A percentile compares a stretch with the other conserved stretches of the same genome.
These are phyloP conservation scores for Platanus orientalis DNA, from an alignment of 164 flowering plant species.

Conservation along the genomic window DNA sequence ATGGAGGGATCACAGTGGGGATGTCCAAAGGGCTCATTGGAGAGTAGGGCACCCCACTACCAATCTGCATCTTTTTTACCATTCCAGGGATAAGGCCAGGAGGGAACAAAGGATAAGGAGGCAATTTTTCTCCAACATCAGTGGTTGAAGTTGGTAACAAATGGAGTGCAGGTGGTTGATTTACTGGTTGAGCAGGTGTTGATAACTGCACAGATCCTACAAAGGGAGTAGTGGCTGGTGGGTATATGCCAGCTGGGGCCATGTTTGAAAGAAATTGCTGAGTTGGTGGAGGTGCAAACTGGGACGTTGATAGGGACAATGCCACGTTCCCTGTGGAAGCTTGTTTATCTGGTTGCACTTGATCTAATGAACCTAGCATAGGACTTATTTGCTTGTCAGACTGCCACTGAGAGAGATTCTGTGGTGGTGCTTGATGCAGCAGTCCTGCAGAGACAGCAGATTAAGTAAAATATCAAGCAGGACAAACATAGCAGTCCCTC, in stretches of 20 bases:
- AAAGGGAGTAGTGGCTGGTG: slow-evolving; percentile 26
- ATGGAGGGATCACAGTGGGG: slow-evolving; percentile 93
- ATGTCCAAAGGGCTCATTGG: slow-evolving; percentile 98
- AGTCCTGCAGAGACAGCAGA: slow-evolving; percentile 33
- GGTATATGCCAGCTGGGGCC: slow-evolving; percentile 29
- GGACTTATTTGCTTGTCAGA: slow-evolving; percentile 45
- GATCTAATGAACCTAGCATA: no score
- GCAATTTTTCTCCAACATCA: slow-evolving; percentile 52
- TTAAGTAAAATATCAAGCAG: no score
- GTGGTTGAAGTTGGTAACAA: slow-evolving; percentile 27
- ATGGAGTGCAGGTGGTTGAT: slow-evolving; percentile 33
- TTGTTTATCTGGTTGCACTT: slow-evolving; percentile 52
- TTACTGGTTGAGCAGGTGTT: slow-evolving; percentile 43
- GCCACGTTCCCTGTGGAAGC: slow-evolving; percentile 26
- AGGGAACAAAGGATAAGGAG: slow-evolving; percentile 93
- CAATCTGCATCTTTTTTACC: slow-evolving; percentile 97
- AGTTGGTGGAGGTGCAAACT: slow-evolving; percentile 17
- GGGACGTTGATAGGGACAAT: slow-evolving; percentile 22
- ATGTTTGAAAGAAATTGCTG: slow-evolving; percentile 55
- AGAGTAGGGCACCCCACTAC: slow-evolving; percentile 98
- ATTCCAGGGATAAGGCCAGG: slow-evolving; percentile 98
- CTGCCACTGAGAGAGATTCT: slow-evolving; percentile 52
- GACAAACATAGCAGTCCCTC: no score
- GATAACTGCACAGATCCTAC: slow-evolving; percentile 46
- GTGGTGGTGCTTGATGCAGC: slow-evolving; percentile 29